A percentile compares a stretch with the other conserved stretches of the same genome.
phyloP scores from a whole-genome alignment of 495 filamentous ascomycete species.

The Penicillium goetzii region DNA sequence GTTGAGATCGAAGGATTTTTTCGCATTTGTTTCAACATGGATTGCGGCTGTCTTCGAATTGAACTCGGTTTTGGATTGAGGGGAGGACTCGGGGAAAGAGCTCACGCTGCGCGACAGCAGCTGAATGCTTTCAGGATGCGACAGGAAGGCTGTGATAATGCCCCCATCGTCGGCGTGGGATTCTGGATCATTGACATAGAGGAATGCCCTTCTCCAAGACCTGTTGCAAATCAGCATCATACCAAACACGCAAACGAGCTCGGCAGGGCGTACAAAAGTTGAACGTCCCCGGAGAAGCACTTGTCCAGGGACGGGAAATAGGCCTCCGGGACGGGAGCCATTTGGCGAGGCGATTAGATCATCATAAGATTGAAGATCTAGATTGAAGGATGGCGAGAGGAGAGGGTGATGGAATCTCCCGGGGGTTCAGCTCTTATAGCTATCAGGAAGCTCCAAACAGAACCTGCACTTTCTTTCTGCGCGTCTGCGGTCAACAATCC shows the following conservation, averaged over 20 bases:
- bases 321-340: slow-evolving; percentile 66
- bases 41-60: slow-evolving; percentile 91
- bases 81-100: slow-evolving; percentile 61
- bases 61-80: slow-evolving; percentile 70
- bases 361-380: slow-evolving; percentile 42
- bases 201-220: slow-evolving; percentile 77
- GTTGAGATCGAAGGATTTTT: slow-evolving; percentile 71
- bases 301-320: slow-evolving; percentile 68
- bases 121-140: slow-evolving; percentile 64
- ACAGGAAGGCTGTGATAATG: slow-evolving; percentile 64
- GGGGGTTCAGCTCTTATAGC: slow-evolving; percentile 16
- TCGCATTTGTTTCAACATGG: slow-evolving; percentile 71
- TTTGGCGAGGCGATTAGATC: slow-evolving; percentile 63
- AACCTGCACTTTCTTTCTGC: slow-evolving; percentile 31
- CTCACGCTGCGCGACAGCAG: slow-evolving; percentile 66
- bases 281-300: slow-evolving; percentile 60
- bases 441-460: slow-evolving; percentile 27
- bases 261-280: slow-evolving; percentile 55
- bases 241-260: slow-evolving; percentile 1
- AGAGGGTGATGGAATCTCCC: slow-evolving; percentile 15
- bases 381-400: slow-evolving; percentile 16
- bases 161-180: slow-evolving; percentile 50
- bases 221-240: slow-evolving; percentile 44
- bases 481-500: slow-evolving; percentile 42
- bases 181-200: slow-evolving; percentile 60